Evolutionary conservation across 352 stramenopile genomes (phyloP), one percentile per base, ranked within the genome.

Genomic region (Phytopythium delawarense): DNA sequence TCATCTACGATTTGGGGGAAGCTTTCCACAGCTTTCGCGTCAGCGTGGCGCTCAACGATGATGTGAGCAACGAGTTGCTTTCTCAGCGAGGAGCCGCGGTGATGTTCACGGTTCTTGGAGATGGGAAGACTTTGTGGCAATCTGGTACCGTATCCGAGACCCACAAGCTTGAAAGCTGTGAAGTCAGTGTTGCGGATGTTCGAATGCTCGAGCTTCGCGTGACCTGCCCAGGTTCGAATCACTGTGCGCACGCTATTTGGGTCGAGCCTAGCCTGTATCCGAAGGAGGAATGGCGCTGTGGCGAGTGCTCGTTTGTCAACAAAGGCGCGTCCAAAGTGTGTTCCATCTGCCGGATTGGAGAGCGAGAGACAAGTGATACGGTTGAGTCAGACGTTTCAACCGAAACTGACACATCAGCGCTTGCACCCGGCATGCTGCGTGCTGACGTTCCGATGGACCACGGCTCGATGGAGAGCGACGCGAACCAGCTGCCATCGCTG

Each of bases 171-270:
- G 78, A 92, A 56, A 66, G 58, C 13, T 94, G 91, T 65, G 74
- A 92, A 49, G 51, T 94, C 0, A 60, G 65, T n/a, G 65, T 96
- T 7, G 62, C 37, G 32, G 58, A 71, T 30, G 72, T 94, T n/a
- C 81, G 83, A 9, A 94, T 94, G 74, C 65, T 96, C 28, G 82
- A 93, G 42, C 64, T 96, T 9, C 77, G 72, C 28, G 84, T 87
- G 15, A 79, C 71, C 4, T 96, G 87, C 40, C 44, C 75, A 13
- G 87, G 84, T 2, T 92, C 81, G 9, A 94, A 96, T 62, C 74
- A 90, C 21, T 91, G 77, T 55, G 85, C 84, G 0, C 84, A 94
- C 52, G 82, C 87, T 15, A 66, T 96, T 37, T 96, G 84, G 83
- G 68, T 96, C 16, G 85, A 94, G 59, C 85, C 87, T 49, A 83